Conservation (phyloP, 2,329 filamentous ascomycete species). For the Acrodontium crateriforme region DNA sequence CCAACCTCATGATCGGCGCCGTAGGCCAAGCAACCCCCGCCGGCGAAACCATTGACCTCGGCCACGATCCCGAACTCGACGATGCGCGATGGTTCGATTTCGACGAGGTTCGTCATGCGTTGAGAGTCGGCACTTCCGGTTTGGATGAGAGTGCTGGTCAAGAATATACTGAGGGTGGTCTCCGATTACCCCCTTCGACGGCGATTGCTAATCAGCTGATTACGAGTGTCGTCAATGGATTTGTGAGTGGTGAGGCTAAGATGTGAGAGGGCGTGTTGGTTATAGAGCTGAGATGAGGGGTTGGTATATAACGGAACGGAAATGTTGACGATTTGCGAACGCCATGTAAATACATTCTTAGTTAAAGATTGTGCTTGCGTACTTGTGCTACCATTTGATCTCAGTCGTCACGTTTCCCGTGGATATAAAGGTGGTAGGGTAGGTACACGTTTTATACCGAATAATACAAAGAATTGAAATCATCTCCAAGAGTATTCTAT, state of each 20-base stretch:
- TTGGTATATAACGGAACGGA: conserved; percentile 3
- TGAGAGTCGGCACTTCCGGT: conserved; percentile 52
- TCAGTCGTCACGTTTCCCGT: too few relatives aligned
- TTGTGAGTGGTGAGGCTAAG: conserved; percentile 40
- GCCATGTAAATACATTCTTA: too few relatives aligned
- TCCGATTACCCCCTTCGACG: conserved; percentile 71
- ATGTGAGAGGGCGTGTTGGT: conserved; percentile 20
- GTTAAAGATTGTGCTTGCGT: too few relatives aligned
- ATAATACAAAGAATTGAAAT: too few relatives aligned
- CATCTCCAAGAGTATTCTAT: too few relatives aligned
- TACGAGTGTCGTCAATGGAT: conserved; percentile 63
- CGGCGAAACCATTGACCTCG: conserved; percentile 68
- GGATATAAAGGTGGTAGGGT: too few relatives aligned
- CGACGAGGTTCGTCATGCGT: conserved; percentile 64
- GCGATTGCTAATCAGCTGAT: conserved; percentile 90
- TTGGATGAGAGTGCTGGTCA: conserved; percentile 50
- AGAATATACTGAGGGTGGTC: conserved; percentile 59
- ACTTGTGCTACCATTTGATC: too few relatives aligned
- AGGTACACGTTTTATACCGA: too few relatives aligned
- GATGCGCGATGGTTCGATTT: conserved; percentile 77
- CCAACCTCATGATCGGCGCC: conserved; percentile 46
- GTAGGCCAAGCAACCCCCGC: conserved; percentile 68
- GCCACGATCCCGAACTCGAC: conserved; percentile 84
- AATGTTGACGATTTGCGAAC: too few relatives aligned
- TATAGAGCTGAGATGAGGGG: too few relatives aligned